A percentile compares a stretch with the other conserved stretches of the same genome.
phyloP scores from a whole-genome alignment of 345 rosid genomes.

The Trapa bicornis region DNA sequence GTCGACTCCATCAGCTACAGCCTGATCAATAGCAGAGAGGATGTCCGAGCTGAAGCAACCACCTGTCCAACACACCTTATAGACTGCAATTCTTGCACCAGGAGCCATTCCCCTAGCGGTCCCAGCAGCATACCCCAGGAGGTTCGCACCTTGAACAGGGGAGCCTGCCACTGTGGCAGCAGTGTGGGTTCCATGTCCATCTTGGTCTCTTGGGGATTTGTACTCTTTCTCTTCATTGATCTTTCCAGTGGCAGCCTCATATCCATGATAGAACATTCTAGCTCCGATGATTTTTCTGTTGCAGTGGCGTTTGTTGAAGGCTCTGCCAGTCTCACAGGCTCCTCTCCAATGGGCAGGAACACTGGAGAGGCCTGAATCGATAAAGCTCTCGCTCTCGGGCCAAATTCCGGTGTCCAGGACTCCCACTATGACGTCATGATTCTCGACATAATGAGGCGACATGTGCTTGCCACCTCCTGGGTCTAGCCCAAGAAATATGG shows the following conservation, averaged over 20 bases:
- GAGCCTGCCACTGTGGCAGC: constrained; percentile 69
- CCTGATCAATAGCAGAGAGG: constrained; percentile 58
- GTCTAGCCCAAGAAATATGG: constrained; percentile 57
- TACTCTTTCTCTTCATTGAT: constrained; percentile 48
- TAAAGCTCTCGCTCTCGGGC: constrained; percentile 68
- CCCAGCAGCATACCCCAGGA: constrained; percentile 61
- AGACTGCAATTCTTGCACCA: constrained; percentile 57
- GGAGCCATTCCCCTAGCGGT: constrained; percentile 79
- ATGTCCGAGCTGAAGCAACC: constrained; percentile 75
- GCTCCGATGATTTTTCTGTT: constrained; percentile 70
- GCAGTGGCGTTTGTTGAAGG: constrained; percentile 39
- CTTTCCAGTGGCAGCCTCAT: constrained; percentile 51
- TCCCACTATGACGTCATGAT: constrained; percentile 66
- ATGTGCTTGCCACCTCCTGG: constrained; percentile 26
- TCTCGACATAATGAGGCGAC: constrained; percentile 36
- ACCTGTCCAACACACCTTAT: constrained; percentile 64
- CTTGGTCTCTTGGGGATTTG: constrained; percentile 56
- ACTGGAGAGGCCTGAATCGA: constrained; percentile 42
- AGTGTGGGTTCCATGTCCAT: constrained; percentile 84
- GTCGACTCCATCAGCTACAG: constrained; percentile 66
- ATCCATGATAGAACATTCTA: constrained; percentile 44
- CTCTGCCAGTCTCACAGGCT: constrained; percentile 43
- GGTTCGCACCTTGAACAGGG: constrained; percentile 44
- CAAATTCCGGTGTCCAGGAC: constrained; percentile 69
- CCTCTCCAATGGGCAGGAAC: constrained; percentile 67